Evolutionary conservation across 2,329 filamentous ascomycete genomes (phyloP), one percentile per base, ranked within the genome.

Genomic region (Alternaria gaisen): DNA sequence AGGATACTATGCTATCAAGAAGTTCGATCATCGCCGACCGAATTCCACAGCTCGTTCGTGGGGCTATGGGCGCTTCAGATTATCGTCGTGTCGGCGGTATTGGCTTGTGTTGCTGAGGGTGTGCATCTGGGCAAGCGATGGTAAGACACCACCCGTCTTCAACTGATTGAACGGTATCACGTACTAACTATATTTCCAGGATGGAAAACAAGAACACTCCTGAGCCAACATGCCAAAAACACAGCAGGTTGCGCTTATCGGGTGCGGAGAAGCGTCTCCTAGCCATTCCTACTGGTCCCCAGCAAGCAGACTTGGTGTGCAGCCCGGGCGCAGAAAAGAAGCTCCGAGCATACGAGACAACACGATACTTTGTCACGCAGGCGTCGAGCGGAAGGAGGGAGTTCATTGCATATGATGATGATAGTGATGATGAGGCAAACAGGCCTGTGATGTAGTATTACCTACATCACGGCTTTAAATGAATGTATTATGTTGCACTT

Each of bases 381-480:
- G 53, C 63, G 14, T 40, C 59, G 16, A 63, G 58, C 40, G 68
- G 68, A 36, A 64, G 64, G 26, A 58, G 64, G 10, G 68, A 72
- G 26, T 75, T 71, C 40, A 66, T 68, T 38, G 66, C 67, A 7
- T 73, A 74, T 53, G 69, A 73, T 6, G 72, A 72, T 24, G 73
- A 76, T 12, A 70, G 72, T 9, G 74, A 77, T 46, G 74, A 76
- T 53, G 74, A 77, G 65, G 61, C 68, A 52, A 71, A 72, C 47
- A 65, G 73, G 40, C 73, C 74, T 4, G 73, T 77, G 26, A 74
- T 77, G 73, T 77, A 58, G 67, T 65, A 46, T 56, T 60, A 59
- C 53, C 48, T 58, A 59, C 60, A 63, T 48, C 40, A 28, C 38
- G 40, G 59, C 50, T 44, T 46, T 26, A 47, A 36, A 58, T 52